Percentiles rank a stretch among this genome's conserved stretches.
Evolutionary conservation across 805 yeast species (phyloP).

Genomic region (Pichia gijzeniarum): DNA sequence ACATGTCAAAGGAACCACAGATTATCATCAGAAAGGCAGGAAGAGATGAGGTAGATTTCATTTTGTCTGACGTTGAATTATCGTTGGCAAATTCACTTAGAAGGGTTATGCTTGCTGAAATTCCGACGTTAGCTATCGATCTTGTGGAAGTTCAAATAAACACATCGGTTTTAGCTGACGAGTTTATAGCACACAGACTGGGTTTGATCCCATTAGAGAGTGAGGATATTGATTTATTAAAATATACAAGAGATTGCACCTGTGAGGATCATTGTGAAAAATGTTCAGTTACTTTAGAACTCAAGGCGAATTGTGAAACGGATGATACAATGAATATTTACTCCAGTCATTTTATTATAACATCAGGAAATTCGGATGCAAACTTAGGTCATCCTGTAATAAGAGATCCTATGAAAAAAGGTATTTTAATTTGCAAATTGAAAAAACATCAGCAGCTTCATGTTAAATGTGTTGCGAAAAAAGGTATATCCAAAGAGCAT

Average conservation of each 20-base stretch:
- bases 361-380: conserved; percentile 24
- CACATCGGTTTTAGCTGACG: conserved; percentile 95
- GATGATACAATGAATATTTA: conserved; percentile 87
- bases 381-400: conserved; percentile 80
- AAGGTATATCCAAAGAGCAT: conserved; percentile 95
- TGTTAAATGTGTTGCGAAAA: conserved; percentile 90
- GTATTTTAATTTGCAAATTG: conserved; percentile 86
- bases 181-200: conserved; percentile 87
- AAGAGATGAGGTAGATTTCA: conserved; percentile 83
- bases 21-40: conserved; percentile 85
- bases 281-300: conserved; percentile 82
- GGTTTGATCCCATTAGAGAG: conserved; percentile 89
- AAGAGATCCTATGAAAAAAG: conserved; percentile 67
- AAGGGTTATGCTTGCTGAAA: conserved; percentile 90
- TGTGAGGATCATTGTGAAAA: conserved; percentile 96
- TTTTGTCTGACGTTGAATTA: conserved; percentile 78
- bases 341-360: conserved; percentile 65
- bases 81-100: conserved; percentile 89
- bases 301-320: conserved; percentile 80
- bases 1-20: conserved; percentile 50
- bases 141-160: conserved; percentile 90
- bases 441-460: conserved; percentile 88
- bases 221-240: conserved; percentile 73
- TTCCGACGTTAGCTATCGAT: conserved; percentile 95
- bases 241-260: conserved; percentile 92